These are phyloP conservation scores for Wilcoxina mikolae DNA, from an alignment of 495 filamentous ascomycete genomes.

Conservation along the genomic window DNA sequence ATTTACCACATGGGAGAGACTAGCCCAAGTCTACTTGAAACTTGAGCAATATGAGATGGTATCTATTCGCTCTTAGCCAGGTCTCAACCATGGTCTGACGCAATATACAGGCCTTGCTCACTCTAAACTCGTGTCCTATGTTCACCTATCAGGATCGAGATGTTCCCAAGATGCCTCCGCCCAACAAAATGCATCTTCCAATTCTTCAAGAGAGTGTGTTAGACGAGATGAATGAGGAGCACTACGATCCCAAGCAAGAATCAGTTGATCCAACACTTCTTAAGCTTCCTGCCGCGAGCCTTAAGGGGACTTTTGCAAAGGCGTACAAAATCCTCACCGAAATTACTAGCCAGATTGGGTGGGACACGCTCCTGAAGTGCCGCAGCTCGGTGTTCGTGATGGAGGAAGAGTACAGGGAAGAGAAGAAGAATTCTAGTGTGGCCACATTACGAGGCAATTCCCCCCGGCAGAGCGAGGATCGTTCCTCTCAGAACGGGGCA, in stretches of 20 bases:
- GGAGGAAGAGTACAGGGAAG: constrained; percentile 93
- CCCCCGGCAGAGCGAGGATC: constrained; percentile 27
- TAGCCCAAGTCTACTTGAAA: constrained; percentile 82
- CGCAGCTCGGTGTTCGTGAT: constrained; percentile 96
- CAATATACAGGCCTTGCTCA: constrained; percentile 54
- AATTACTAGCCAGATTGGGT: constrained; percentile 87
- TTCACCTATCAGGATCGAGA: constrained; percentile 99
- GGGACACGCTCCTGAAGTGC: constrained; percentile 87
- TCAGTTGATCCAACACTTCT: constrained; percentile 74
- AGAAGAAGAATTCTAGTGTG: constrained; percentile 51
- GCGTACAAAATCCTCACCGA: constrained; percentile 89
- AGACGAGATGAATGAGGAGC: constrained; percentile 83
- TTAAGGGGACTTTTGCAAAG: constrained; percentile 87
- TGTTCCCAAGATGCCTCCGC: constrained; percentile 81
- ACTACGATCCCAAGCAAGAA: constrained; percentile 56
- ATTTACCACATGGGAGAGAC: constrained; percentile 87
- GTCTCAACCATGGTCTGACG: not conserved
- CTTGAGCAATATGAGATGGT: constrained; percentile 79
- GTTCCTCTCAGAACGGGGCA: constrained; percentile 29
- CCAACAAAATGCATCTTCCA: constrained; percentile 69
- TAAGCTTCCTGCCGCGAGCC: constrained; percentile 71
- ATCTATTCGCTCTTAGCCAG: not conserved
- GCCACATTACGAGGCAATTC: constrained; percentile 50
- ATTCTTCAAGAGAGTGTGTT: constrained; percentile 77
- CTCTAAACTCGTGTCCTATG: constrained; percentile 98